Base-by-base conservation (phyloP, 73 alveolate species). In the Effrenium voratum region DNA sequence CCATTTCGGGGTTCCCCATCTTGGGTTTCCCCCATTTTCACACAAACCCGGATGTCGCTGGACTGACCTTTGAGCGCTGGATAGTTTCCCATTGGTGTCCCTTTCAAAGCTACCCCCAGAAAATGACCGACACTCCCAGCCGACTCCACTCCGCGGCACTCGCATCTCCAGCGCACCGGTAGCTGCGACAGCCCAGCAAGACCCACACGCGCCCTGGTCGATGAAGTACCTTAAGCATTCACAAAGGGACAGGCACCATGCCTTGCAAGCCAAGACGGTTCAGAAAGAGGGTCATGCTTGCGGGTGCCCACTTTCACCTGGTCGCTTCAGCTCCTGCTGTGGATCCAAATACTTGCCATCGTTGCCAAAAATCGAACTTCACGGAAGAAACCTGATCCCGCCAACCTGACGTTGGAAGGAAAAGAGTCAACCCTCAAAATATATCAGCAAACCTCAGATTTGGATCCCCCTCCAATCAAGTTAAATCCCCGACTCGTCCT, bases 171-270 rank as follows among this genome's bases (percentile, higher is more conserved):
- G 34, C 30, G 95, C 95, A 43, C 95, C 95, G 30, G 85, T 87
- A 2, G 95, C 84, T 8, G 95, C 95, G 22, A 87, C 95, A 4
- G 95, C 95, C 95, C 95, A 87, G 84, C 95, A 87, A 38, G 95
- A 87, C 15, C 95, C 95, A 45, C 95, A 87, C 28, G 95, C 75
- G 13, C 95, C 95, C 36, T 87, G 95, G 49, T 87, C 95, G 57
- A 87, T 87, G 85, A 87, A 87, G 95, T 87, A 87, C 95, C 95
- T 87, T 26, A 40, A 0, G 38, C n/a, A n/a, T n/a, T n/a, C n/a
- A n/a, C n/a, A n/a, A n/a, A n/a, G n/a, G n/a, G n/a, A n/a, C n/a
- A n/a, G n/a, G n/a, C n/a, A n/a, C n/a, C n/a, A n/a, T n/a, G n/a
- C n/a, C n/a, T n/a, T n/a, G n/a, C n/a, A n/a, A n/a, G n/a, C n/a